Evolutionary conservation across 352 stramenopile species (phyloP).

Genomic region (Pythium dissimile): DNA sequence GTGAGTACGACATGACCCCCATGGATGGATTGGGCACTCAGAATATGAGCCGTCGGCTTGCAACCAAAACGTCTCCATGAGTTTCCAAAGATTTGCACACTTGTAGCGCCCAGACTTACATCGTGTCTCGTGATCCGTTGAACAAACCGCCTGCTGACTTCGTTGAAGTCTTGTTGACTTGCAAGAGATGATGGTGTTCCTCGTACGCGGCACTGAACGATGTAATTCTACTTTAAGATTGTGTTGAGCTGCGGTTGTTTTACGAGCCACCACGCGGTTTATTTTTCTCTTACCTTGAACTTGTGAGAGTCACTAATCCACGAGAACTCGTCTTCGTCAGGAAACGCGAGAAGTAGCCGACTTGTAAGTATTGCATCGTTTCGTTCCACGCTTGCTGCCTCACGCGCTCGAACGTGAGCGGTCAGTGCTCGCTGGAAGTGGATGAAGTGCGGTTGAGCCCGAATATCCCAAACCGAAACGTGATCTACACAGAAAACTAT

Average conservation of each 20-base stretch:
- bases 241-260: no score
- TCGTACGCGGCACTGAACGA: no score
- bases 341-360: not conserved
- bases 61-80: not conserved
- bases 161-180: no score
- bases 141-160: conserved; percentile 4
- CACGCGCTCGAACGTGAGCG: conserved; percentile 33
- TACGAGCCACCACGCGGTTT: no score
- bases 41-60: not conserved
- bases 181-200: no score
- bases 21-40: not conserved
- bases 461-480: conserved; percentile 38
- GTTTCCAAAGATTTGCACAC: no score
- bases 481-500: conserved; percentile 34
- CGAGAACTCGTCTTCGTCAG: not conserved
- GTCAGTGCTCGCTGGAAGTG: conserved; percentile 36
- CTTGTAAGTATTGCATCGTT: conserved; percentile 1
- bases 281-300: not conserved
- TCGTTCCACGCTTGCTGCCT: no score
- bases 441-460: conserved; percentile 34
- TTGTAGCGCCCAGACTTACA: not conserved
- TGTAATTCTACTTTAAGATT: no score
- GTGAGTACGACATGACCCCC: not conserved
- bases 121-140: not conserved
- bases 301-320: not conserved